A percentile compares a stretch with the other conserved stretches of the same genome.
Evolutionary conservation across 805 yeast species (phyloP).

Genomic region (Candida caryicola): DNA sequence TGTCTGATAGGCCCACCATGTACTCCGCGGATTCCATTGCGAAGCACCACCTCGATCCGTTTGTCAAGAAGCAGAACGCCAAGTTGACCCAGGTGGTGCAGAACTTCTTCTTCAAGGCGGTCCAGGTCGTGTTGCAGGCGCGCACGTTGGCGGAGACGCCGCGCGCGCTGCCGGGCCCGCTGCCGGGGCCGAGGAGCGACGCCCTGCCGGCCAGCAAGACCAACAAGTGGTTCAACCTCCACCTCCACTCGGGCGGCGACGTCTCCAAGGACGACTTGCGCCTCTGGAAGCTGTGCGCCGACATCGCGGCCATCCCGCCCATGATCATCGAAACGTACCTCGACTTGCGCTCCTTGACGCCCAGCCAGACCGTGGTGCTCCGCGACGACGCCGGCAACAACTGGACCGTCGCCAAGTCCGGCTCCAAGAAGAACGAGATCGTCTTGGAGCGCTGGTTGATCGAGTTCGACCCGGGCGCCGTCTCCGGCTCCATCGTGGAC

Average conservation of each 20-base stretch:
- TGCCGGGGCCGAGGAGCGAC: constrained; percentile 11
- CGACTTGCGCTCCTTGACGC: constrained; percentile 57
- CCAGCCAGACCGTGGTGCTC: constrained; percentile 58
- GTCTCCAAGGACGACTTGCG: constrained; percentile 53
- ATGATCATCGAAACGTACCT: constrained; percentile 81
- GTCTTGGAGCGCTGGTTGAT: constrained; percentile 93
- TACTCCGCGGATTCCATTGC: not conserved
- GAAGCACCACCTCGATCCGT: constrained; percentile 10
- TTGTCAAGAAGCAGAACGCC: constrained; percentile 22
- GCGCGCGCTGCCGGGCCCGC: constrained; percentile 5
- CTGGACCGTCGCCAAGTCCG: constrained; percentile 56
- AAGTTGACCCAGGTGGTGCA: constrained; percentile 46
- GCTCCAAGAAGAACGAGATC: constrained; percentile 71
- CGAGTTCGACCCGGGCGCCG: constrained; percentile 60
- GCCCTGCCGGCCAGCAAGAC: constrained; percentile 26
- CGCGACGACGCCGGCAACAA: constrained; percentile 51
- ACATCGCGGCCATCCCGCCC: constrained; percentile 60
- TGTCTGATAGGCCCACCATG: too few relatives aligned
- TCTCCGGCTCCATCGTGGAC: constrained; percentile 32
- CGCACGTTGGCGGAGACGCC: constrained; percentile 29
- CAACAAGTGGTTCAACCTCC: constrained; percentile 65
- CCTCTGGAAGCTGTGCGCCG: constrained; percentile 54
- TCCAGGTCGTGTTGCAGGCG: constrained; percentile 53
- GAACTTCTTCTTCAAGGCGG: constrained; percentile 64
- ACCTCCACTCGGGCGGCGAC: constrained; percentile 36